Conservation (phyloP, 192 early-diverging fungal species). For the Backusella tuberculispora region DNA sequence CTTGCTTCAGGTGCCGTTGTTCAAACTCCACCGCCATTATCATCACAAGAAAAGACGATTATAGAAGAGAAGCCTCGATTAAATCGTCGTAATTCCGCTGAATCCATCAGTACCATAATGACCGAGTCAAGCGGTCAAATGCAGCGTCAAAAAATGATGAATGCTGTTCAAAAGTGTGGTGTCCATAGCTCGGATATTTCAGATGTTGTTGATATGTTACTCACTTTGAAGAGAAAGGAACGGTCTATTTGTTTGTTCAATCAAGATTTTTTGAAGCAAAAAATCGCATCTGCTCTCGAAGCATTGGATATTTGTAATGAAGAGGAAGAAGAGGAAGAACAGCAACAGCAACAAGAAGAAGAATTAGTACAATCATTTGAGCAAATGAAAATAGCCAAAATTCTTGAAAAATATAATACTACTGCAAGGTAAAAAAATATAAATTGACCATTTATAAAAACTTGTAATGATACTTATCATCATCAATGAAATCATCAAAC, state of each 20-base stretch:
- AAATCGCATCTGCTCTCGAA: constrained; percentile 30
- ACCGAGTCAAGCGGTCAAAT: constrained; percentile 30
- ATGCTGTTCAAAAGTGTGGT: constrained; percentile 36
- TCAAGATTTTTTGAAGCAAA: constrained; percentile 34
- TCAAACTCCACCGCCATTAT: constrained; percentile 10
- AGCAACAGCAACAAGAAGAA: background rate
- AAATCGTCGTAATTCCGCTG: constrained; percentile 27
- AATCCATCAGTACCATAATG: constrained; percentile 40
- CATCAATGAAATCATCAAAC: too few relatives aligned
- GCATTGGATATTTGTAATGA: constrained; percentile 37
- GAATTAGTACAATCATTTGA: background rate
- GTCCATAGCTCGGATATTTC: background rate
- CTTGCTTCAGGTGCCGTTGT: constrained; percentile 29
- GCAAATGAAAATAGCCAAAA: background rate
- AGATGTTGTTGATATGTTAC: constrained; percentile 43
- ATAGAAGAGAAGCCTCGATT: background rate
- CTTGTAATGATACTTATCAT: background rate
- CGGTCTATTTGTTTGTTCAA: constrained; percentile 44
- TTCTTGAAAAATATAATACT: background rate
- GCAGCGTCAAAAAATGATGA: constrained; percentile 39
- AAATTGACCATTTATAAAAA: background rate
- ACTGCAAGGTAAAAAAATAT: background rate
- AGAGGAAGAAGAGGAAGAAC: constrained; percentile 10
- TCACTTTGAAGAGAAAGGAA: constrained; percentile 41
- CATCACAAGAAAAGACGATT: background rate